These are phyloP conservation scores for Starmerella bacillaris DNA, from an alignment of 805 yeast species.

Conservation along the genomic window DNA sequence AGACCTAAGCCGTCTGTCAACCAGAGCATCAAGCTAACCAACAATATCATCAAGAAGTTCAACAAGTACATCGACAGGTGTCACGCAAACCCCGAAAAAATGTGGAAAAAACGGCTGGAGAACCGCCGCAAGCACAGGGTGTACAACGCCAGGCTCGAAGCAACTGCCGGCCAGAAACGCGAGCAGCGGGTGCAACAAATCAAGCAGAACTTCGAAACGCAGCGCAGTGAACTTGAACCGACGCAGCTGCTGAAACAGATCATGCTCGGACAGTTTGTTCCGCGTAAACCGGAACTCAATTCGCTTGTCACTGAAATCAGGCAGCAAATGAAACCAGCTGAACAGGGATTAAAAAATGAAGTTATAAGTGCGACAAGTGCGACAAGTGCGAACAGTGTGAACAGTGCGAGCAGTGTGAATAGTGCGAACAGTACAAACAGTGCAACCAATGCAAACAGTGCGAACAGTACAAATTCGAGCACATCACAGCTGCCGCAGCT, in stretches of 20 bases:
- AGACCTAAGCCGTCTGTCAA: constrained; percentile 59
- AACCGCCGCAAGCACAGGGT: constrained; percentile 17
- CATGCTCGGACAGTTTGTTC: constrained; percentile 19
- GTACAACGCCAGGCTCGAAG: constrained; percentile 11
- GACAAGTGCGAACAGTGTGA: too few relatives aligned
- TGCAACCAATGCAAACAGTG: constrained; percentile 11
- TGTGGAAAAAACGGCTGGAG: constrained; percentile 27
- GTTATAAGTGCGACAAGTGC: too few relatives aligned
- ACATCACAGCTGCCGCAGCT: constrained; percentile 16
- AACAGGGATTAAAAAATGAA: too few relatives aligned
- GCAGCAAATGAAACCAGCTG: too few relatives aligned
- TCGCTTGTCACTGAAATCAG: too few relatives aligned
- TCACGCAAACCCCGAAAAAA: constrained; percentile 35
- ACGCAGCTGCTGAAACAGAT: constrained; percentile 19
- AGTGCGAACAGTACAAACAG: too few relatives aligned
- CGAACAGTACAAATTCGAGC: constrained; percentile 13
- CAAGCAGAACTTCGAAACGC: constrained; percentile 27
- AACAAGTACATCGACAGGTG: constrained; percentile 51
- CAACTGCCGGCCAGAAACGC: constrained; percentile 13
- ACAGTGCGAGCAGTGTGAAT: too few relatives aligned
- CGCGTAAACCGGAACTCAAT: constrained; percentile 19
- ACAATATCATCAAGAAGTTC: constrained; percentile 56
- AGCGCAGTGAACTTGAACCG: constrained; percentile 23
- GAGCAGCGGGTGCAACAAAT: constrained; percentile 31
- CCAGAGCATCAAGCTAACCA: constrained; percentile 51